Percentiles rank a stretch among this genome's conserved stretches.
Evolutionary conservation across 164 flowering plant genomes (phyloP).

Genomic region (Chimonanthus praecox): DNA sequence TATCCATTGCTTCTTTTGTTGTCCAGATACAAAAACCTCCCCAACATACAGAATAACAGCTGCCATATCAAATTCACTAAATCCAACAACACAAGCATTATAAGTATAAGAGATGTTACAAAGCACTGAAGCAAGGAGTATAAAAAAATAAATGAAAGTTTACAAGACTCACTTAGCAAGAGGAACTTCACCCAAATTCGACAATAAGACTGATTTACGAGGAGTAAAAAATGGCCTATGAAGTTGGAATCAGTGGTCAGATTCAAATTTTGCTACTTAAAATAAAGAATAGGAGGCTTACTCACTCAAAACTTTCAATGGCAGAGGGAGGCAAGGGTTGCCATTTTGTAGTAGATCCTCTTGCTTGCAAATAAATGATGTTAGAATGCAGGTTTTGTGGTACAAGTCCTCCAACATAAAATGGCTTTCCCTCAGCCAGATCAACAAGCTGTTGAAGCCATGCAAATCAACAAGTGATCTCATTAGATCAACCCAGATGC

Average conservation of each 20-base stretch:
- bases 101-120: conserved; percentile 11
- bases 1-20: conserved; percentile 84
- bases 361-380: conserved; percentile 66
- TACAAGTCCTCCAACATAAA: conserved; percentile 52
- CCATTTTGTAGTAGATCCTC: conserved; percentile 69
- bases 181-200: conserved; percentile 72
- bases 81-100: conserved; percentile 12
- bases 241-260: conserved; percentile 4
- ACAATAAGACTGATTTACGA: conserved; percentile 49
- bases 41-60: conserved; percentile 75
- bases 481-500: neutral
- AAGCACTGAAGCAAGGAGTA: conserved; percentile 9
- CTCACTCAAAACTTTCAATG: conserved; percentile 52
- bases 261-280: conserved; percentile 1
- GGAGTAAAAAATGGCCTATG: conserved; percentile 76
- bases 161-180: conserved; percentile 53
- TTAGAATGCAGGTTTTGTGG: conserved; percentile 51
- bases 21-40: conserved; percentile 45
- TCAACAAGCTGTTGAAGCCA: conserved; percentile 42
- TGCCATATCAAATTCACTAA: conserved; percentile 90
- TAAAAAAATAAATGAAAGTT: neutral
- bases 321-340: conserved; percentile 38
- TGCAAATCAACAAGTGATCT: neutral
- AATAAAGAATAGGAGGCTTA: conserved; percentile 25
- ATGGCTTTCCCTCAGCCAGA: conserved; percentile 79